Evolutionary conservation across 768 basidiomycete genomes (phyloP), one percentile per base, ranked within the genome.

Genomic region (Holtermannia corniformis): DNA sequence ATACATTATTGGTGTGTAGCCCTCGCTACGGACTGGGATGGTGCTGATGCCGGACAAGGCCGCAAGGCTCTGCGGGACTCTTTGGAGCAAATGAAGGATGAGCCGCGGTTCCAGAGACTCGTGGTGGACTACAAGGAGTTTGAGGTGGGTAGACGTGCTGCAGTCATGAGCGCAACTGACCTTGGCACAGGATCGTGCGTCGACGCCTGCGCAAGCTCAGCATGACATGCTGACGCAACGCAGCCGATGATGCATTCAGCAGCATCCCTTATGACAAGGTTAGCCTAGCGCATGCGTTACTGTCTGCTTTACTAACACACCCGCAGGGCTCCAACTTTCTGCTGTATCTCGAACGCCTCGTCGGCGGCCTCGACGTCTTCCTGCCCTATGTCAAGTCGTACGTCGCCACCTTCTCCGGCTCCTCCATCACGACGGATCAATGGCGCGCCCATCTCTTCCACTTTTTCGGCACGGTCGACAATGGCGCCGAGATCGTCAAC

Each of bases 241-340:
- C 25, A 62, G 62, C 85, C 1, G 86, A 90, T 63, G 83, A 84
- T 45, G 84, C 85, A 4, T 88, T 84, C 70, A 78, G 59, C 55
- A 68, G 76, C 47, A 76, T 95, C 43, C 85, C 91, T 1, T 93
- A 93, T 60, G 72, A 74, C 42, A 72, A 70, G 54, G 53, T 64
- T 23, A 32, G 50, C 37, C 1, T 5, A 13, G 13, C 32, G 3
- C 1, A 24, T 2, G 4, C 4, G 21, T 5, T 20, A 12, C 14
- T n/a, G 22, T 23, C 1, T 11, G 14, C 44, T 27, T 5, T 47
- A 13, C 24, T 28, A 26, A 19, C 16, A 22, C 13, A n/a, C 13
- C 85, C 86, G 68, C 87, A 92, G 72, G 92, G 92, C 22, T 79
- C 87, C 5, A 93, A 90, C 68, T 82, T 97, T 61, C 75, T 97